Percentiles rank a stretch among this genome's conserved stretches.
These are phyloP conservation scores for Myxozyma nipponensis DNA, from an alignment of 805 yeast species.

Conservation along the genomic window DNA sequence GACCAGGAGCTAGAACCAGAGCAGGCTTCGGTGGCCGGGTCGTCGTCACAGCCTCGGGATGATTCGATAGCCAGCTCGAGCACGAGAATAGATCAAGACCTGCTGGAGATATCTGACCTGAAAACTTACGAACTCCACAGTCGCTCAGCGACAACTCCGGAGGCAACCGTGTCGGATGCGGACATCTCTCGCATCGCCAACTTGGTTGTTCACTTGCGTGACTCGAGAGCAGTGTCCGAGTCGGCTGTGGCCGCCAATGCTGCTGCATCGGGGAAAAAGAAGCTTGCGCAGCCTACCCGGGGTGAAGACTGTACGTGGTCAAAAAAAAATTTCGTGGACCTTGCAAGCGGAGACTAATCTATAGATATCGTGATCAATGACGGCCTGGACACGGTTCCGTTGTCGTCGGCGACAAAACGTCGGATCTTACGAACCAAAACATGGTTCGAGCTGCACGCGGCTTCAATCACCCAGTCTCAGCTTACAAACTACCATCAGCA, in stretches of 20 bases:
- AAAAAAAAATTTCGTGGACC: background rate
- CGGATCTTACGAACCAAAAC: constrained; percentile 19
- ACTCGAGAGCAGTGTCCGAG: constrained; percentile 7
- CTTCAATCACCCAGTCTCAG: constrained; percentile 16
- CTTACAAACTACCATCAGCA: background rate
- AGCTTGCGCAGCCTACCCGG: background rate
- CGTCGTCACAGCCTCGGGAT: background rate
- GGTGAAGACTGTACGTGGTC: constrained; percentile 6
- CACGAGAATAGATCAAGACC: background rate
- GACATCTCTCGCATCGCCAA: constrained; percentile 22
- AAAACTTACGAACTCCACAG: too few species aligned
- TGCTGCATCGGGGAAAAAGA: background rate
- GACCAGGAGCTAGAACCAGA: too few species aligned
- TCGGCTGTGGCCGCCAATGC: background rate
- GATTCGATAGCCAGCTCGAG: background rate
- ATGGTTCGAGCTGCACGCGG: constrained; percentile 23
- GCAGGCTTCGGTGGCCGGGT: background rate
- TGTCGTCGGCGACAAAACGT: constrained; percentile 16
- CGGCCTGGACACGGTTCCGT: background rate
- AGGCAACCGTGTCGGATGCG: constrained; percentile 8
- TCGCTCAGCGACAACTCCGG: background rate
- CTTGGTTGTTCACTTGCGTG: constrained; percentile 19
- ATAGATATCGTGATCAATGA: constrained; percentile 3
- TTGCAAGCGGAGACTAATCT: background rate
- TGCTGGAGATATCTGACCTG: too few species aligned